Evolutionary conservation across 129 eudicot species (phyloP).

Genomic region (Centella asiatica): DNA sequence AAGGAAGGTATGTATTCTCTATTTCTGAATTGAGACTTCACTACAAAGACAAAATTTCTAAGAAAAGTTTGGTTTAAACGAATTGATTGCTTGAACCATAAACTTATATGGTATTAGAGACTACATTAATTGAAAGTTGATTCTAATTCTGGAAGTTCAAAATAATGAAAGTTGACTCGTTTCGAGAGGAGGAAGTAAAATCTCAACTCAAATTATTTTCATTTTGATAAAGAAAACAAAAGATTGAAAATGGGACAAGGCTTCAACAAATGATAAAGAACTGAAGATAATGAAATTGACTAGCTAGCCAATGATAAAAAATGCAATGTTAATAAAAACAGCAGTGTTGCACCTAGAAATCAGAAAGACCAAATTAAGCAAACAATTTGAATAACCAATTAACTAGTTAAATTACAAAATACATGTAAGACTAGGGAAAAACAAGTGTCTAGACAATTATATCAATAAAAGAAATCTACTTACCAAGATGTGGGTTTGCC

Average conservation of each 20-base stretch:
- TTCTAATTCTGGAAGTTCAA: neutral
- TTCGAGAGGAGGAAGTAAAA: neutral
- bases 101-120: too few species aligned
- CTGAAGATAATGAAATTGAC: neutral
- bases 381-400: neutral
- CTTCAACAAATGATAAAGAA: neutral
- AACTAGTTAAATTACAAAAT: neutral
- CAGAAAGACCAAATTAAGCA: neutral
- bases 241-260: neutral
- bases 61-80: too few species aligned
- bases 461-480: conserved; percentile 18
- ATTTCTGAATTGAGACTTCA: too few species aligned
- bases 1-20: too few species aligned
- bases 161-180: neutral
- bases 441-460: neutral
- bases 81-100: too few species aligned
- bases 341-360: neutral
- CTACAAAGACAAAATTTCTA: too few species aligned
- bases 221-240: neutral
- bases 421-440: neutral
- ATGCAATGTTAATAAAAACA: neutral
- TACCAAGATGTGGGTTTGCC: conserved; percentile 97
- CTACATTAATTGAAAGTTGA: neutral
- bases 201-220: neutral
- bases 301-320: neutral